Evolutionary conservation across 768 basidiomycete genomes (phyloP).

Genomic region (Mycena vitilis): DNA sequence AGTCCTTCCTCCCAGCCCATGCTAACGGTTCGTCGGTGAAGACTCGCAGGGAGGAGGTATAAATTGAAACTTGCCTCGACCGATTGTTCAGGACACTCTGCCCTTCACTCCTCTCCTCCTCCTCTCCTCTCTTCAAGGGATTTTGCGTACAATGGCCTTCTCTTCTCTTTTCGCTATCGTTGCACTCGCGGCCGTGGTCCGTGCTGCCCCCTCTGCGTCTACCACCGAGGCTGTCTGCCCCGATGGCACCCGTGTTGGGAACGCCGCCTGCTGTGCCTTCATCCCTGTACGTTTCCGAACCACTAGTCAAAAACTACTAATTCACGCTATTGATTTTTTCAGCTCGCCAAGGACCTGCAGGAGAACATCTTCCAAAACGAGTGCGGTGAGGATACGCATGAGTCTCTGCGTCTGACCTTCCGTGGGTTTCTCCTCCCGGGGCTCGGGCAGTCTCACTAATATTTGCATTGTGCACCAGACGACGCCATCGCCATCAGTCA

Average conservation of each 20-base stretch:
- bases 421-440: slow-evolving; percentile 12
- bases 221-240: slow-evolving; percentile 4
- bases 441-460: background rate
- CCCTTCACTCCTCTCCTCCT: no score
- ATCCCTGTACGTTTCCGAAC: slow-evolving; percentile 13
- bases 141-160: background rate
- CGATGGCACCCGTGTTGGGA: slow-evolving; percentile 21
- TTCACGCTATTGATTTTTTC: background rate
- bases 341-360: slow-evolving; percentile 43
- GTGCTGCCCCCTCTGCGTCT: background rate
- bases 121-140: background rate
- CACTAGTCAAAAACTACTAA: background rate
- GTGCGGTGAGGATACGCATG: slow-evolving; percentile 49
- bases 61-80: no score
- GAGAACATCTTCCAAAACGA: slow-evolving; percentile 48
- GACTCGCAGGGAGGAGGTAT: no score
- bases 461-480: slow-evolving; percentile 26
- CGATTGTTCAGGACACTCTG: no score
- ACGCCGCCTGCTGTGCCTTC: slow-evolving; percentile 20
- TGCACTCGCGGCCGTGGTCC: background rate
- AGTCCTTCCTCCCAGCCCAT: no score
- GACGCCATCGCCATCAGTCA: slow-evolving; percentile 38
- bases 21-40: no score
- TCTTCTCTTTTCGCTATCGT: background rate
- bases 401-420: slow-evolving; percentile 45